Evolutionary conservation across 2,329 filamentous ascomycete species (phyloP), one percentile per base, ranked within the genome.

Genomic region (Pseudogymnoascus sp.): DNA sequence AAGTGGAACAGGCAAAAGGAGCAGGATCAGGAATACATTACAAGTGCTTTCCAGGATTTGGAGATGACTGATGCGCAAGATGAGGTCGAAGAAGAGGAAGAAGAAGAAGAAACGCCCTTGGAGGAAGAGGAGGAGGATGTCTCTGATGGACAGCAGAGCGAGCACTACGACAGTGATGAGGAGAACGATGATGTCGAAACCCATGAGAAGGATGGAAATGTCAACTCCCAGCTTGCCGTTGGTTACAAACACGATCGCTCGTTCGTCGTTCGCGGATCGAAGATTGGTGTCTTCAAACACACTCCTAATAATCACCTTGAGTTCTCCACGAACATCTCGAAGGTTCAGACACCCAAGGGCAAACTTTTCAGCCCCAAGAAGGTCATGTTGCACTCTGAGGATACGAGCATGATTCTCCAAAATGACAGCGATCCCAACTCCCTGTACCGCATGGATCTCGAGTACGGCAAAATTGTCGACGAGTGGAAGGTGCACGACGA

Each of bases 401-500:
- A 74, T 63, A 73, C 69, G 8, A 73, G 71, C 51, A 69, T 74
- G 71, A 72, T 74, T 64, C 64, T 74, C 8, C 73, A 74, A 62
- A 71, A 72, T 39, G 72, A 71, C 16, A 63, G 87, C 61, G 89
- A 97, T 68, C 91, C 93, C 1, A 93, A 96, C 78, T 92, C 91
- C 61, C 83, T 99, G 1, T 99, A 93, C 75, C 90, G 91, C 54
- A 97, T 99, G 95, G 95, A 99, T 77, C 82, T 99, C 51, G 93
- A 99, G 75, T 96, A 96, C 70, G 95, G 95, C 69, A 97, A 97
- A 78, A 90, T 99, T 37, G 92, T 97, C 1, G 95, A 99, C 72
- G 95, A 99, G 76, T 99, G 95, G 95, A 96, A 96, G 70, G 84
- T 99, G 12, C 93, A 99, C 73, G 93, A 99, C 67, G 91, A 97